Base-by-base conservation (phyloP, 352 stramenopile genomes). In the Phytophthora citricola region DNA sequence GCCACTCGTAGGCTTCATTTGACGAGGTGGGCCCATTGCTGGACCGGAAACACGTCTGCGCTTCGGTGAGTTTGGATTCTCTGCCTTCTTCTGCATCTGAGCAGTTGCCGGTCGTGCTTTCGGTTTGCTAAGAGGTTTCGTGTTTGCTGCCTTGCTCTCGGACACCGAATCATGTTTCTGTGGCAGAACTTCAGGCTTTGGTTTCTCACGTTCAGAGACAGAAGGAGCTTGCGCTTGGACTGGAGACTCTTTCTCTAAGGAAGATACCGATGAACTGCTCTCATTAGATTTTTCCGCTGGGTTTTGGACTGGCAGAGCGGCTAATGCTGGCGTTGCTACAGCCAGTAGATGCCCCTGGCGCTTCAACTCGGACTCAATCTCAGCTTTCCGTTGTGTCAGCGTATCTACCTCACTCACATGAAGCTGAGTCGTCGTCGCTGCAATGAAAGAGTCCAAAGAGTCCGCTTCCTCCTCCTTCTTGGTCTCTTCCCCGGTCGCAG, bases 381-480 rank as follows among this genome's bases (percentile, higher is more conserved):
- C 71, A 11, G 60, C 10, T 44, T 68, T 78, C 20, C 66, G 45
- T 26, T 55, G 63, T 1, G 34, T 22, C 10, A 87, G 58, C 2
- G 71, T 47, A 11, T 68, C 61, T 17, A 76, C 48, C 11, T 86
- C 58, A 10, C 61, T 81, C 14, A 50, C 50, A 50, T 83, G 73
- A 20, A 95, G 65, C 36, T 83, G 69, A n/a, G 63, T 74, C 4
- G 72, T 81, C 3, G 83, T 88, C 9, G 63, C 66, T 46, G 74
- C 68, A 81, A 93, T 89, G 63, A 92, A 92, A 29, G 79, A 76
- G 43, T 92, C 83, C 24, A 95, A 66, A 15, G 78, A 74, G 51
- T 91, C 82, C 22, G 67, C 78, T 49, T 76, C 70, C 29, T 72
- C 46, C 34, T 73, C 69, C 6, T 69, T 46, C 17, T 72, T 76